These are phyloP conservation scores for Psilocybe azurescens DNA, from an alignment of 768 basidiomycete genomes.

Conservation along the genomic window DNA sequence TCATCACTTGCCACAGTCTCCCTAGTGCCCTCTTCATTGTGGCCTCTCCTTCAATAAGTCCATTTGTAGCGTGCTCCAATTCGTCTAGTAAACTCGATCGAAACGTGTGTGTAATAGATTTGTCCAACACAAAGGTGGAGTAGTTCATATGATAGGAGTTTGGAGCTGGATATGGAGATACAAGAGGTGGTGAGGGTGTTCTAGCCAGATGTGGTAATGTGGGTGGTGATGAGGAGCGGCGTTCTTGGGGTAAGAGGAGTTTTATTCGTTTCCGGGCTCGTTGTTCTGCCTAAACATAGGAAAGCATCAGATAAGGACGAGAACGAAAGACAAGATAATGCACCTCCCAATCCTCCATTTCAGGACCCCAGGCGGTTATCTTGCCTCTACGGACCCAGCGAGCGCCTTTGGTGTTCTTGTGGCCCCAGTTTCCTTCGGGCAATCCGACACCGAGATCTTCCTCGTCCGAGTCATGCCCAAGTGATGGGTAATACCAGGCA, in stretches of 20 bases:
- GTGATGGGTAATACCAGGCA: constrained; percentile 86
- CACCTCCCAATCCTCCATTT: constrained; percentile 88
- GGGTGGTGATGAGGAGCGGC: constrained; percentile 75
- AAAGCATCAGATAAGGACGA: constrained; percentile 10
- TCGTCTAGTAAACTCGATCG: constrained; percentile 80
- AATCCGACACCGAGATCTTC: constrained; percentile 52
- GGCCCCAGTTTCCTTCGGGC: constrained; percentile 82
- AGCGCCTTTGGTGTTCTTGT: constrained; percentile 75
- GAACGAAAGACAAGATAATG: constrained; percentile 21
- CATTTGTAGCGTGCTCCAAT: constrained; percentile 81
- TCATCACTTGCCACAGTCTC: constrained; percentile 80
- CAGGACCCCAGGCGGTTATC: constrained; percentile 83
- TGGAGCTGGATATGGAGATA: constrained; percentile 77
- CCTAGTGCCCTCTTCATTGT: constrained; percentile 76
- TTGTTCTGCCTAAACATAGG: constrained; percentile 67
- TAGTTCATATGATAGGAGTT: constrained; percentile 73
- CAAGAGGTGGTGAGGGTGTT: constrained; percentile 76
- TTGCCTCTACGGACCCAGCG: constrained; percentile 86
- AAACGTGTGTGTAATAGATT: constrained; percentile 82
- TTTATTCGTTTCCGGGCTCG: constrained; percentile 83
- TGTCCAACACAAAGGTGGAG: constrained; percentile 87
- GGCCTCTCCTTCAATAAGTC: constrained; percentile 84
- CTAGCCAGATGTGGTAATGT: constrained; percentile 77
- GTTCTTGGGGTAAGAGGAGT: constrained; percentile 62
- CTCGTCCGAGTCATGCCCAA: constrained; percentile 71